Conservation (phyloP, 1,139 yeast species). For the Hansenula sp. region DNA sequence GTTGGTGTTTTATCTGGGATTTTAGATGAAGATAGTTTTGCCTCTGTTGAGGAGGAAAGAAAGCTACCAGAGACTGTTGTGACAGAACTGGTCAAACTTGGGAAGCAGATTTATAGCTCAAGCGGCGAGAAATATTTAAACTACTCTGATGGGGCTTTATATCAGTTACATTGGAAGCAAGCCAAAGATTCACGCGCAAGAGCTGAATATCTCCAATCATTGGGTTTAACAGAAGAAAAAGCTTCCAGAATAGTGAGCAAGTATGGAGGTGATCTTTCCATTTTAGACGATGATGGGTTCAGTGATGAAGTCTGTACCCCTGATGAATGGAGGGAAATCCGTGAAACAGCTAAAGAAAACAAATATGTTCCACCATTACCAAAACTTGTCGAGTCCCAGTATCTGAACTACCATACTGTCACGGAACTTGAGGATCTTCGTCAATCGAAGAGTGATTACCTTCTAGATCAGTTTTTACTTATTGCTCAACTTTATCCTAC, state of each 20-base stretch:
- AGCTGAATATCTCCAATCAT: slow-evolving; percentile 38
- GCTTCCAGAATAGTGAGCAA: slow-evolving; percentile 37
- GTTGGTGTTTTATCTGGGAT: slow-evolving; percentile 32
- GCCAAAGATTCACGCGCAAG: slow-evolving; percentile 51
- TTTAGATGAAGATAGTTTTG: slow-evolving; percentile 17
- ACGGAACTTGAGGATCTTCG: slow-evolving; percentile 39
- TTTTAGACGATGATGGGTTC: slow-evolving; percentile 11
- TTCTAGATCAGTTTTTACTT: slow-evolving; percentile 44
- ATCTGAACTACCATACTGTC: slow-evolving; percentile 28
- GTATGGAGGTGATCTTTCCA: slow-evolving; percentile 20
- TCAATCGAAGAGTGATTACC: slow-evolving; percentile 26
- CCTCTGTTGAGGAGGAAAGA: slow-evolving; percentile 10
- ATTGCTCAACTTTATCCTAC: slow-evolving; percentile 49
- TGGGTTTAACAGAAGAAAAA: slow-evolving; percentile 40
- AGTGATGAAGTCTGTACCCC: slow-evolving; percentile 22
- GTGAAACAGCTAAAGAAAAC: slow-evolving; percentile 7
- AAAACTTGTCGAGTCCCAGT: slow-evolving; percentile 31
- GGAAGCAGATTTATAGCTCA: slow-evolving; percentile 29
- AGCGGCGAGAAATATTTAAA: slow-evolving; percentile 24
- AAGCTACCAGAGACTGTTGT: slow-evolving; percentile 25
- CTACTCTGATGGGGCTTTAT: slow-evolving; percentile 30
- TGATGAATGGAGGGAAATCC: slow-evolving; percentile 24
- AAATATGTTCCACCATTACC: slow-evolving; percentile 24
- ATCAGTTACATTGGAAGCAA: slow-evolving; percentile 42
- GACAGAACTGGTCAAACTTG: slow-evolving; percentile 35